Base-by-base conservation (phyloP, 495 filamentous ascomycete genomes). In the Rhizodiscina lignyota region DNA sequence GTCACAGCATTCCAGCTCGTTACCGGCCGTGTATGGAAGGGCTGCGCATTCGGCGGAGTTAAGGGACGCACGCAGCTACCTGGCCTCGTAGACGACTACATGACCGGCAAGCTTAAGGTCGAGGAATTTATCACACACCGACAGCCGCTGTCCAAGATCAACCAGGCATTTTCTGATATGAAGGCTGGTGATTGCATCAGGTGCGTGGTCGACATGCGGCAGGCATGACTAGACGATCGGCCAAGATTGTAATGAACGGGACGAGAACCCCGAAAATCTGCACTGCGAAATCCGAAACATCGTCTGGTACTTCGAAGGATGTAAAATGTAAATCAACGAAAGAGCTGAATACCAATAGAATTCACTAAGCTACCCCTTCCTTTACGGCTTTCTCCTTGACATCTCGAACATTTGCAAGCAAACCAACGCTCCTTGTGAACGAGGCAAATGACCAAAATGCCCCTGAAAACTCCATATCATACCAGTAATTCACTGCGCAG, bases 101-200 rank as follows among this genome's bases (percentile, higher is more conserved):
- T 92, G 55, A 64, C 65, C 18, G 85, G 85, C 42, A 70, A 79
- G 50, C 71, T 97, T 50, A 96, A 94, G 80, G 87, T 97, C 27
- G 91, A 97, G 51, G 89, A 97, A 65, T 96, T 96, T 67, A 96
- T 97, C 61, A 97, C 89, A 20, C 91, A 97, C 66, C 77, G 89
- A 30, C 78, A 91, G 68, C 61, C 63, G 5, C 65, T 97, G 31
- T 51, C 53, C 18, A 66, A 74, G 33, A 94, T 97, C 62, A 94
- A 94, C 66, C 64, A 63, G 15, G 86, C 84, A 8, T 97, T 97
- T 43, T 70, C 81, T 33, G 70, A 77, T 57, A 97, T 97, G 89
- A 93, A 93, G 70, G 63, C 70, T 35, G 89, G 89, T 26, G 84
- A 96, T 54, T 97, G 89, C 58, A 87, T 97, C 45, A 77, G 89